Evolutionary conservation across 2,329 filamentous ascomycete species (phyloP), one percentile per base, ranked within the genome.

Genomic region (Ceratocystiopsis sp.): DNA sequence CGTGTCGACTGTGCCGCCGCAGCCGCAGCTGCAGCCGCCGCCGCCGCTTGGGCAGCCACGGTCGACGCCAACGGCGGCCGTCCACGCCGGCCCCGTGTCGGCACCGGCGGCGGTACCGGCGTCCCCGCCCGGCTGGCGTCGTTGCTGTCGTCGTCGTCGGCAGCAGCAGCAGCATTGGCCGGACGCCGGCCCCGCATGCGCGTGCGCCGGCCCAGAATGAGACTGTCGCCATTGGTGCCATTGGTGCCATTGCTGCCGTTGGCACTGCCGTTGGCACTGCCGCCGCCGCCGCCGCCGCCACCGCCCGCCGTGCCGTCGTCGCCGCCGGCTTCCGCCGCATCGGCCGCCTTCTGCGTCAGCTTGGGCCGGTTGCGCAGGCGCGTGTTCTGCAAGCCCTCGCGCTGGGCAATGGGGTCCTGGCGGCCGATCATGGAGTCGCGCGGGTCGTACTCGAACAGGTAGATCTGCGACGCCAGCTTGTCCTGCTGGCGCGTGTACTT

Each of bases 371-470:
- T 72, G 42, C 73, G 68, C 34, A 75, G 60, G 29, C 72, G 64
- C 5, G 66, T 65, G 40, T 71, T 72, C 49, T 67, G 65, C 45
- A 67, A 61, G 21, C 72, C 71, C 37, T 83, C 59, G 35, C 64
- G 60, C 50, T 78, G 73, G 11, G 63, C 65, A 34, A 70, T 59
- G 1, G 73, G 71, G 46, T 78, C 72, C 53, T 80, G 76, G 34
- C 63, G 62, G 17, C 73, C 73, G 46, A 77, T 63, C 55, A 71
- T 72, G 46, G 66, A 66, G 3, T 68, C 65, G 42, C 73, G 68
- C 11, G 68, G 63, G 50, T 78, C 73, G 49, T 77, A 74, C 46
- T 75, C 69, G 50, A 78, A 77, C 15, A 69, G 68, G 51, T 78
- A 79, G 2, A 67, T 64, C 47, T 69, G 64, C 9, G 75, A 73